Conservation (phyloP, 1,284 basidiomycete genomes). For the Vanrija sp. region DNA sequence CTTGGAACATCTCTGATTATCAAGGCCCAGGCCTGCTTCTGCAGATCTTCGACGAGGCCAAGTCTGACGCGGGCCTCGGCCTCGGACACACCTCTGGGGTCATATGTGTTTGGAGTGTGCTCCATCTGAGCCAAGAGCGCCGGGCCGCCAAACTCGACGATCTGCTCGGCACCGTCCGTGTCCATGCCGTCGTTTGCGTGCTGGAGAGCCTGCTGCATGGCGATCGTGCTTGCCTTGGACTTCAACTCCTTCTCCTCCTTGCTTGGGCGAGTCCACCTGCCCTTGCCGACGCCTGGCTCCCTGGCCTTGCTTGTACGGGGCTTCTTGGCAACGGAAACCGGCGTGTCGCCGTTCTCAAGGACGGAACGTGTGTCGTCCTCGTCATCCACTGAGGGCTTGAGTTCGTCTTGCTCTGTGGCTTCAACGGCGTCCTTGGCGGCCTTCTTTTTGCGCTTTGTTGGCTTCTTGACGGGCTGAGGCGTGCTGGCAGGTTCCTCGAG, state of each 20-base stretch:
- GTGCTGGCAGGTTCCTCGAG: slow-evolving; percentile 19
- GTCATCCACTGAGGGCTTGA: slow-evolving; percentile 5
- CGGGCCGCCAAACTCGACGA: too few species aligned
- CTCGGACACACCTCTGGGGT: slow-evolving; percentile 40
- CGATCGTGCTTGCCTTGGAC: slow-evolving; percentile 23
- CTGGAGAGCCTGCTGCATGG: not conserved
- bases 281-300: slow-evolving; percentile 40
- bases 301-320: slow-evolving; percentile 28
- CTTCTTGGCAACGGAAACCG: slow-evolving; percentile 8
- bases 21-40: slow-evolving; percentile 79
- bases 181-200: not conserved
- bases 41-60: slow-evolving; percentile 65
- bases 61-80: slow-evolving; percentile 35
- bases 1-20: slow-evolving; percentile 80
- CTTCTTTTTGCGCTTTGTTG: slow-evolving; percentile 13
- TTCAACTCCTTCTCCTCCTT: slow-evolving; percentile 26
- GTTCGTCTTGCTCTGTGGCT: slow-evolving; percentile 13
- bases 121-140: not conserved
- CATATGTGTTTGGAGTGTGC: slow-evolving; percentile 29
- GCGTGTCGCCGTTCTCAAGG: slow-evolving; percentile 14
- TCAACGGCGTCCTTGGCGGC: slow-evolving; percentile 10
- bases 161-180: too few species aligned
- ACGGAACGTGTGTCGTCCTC: slow-evolving; percentile 18
- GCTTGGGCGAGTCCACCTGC: slow-evolving; percentile 33
- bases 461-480: slow-evolving; percentile 2